Evolutionary conservation across 2,329 filamentous ascomycete species (phyloP), one percentile per base, ranked within the genome.

Genomic region (Penicillium sp.): DNA sequence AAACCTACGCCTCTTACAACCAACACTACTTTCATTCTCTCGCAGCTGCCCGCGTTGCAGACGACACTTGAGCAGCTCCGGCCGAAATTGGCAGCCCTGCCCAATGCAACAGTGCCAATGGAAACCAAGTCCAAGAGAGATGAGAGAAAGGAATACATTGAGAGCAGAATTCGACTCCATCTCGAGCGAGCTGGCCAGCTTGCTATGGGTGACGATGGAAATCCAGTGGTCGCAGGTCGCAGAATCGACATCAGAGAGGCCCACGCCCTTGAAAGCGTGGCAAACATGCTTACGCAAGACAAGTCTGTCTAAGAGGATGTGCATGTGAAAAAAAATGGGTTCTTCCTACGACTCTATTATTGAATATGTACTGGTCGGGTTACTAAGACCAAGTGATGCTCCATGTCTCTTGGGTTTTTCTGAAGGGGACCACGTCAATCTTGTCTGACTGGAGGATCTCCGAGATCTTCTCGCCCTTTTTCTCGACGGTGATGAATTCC

Each of bases 111-210:
- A 4, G 71, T 73, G 29, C 73, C 73, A 4, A 70, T 71, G 31
- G 72, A 77, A 57, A 67, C 67, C 48, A 74, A 80, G 61, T 82
- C 82, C 46, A 90, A 86, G 78, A 83, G 87, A 40, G 83, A 86
- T 53, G 87, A 94, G 72, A 81, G 93, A 59, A 82, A 88, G 56
- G 84, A 89, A 64, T 97, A 97, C 72, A 87, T 97, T 49, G 93
- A 97, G 75, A 83, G 84, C 54, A 87, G 92, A 68, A 90, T 90
- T 50, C 81, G 86, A 64, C 82, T 89, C 59, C 90, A 95, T 71
- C 78, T 97, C 41, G 90, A 96, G 77, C 72, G 77, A 25, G 69
- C 73, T 42, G 77, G 77, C 8, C 74, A 76, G 56, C 59, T 77
- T 49, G 67, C 71, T 7, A 66, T 73, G 54, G 69, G 71, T 10